Percentiles rank a stretch among this genome's conserved stretches.
phyloP scores from a whole-genome alignment of 129 eudicot species.

The Ambrosia artemisiifolia region DNA sequence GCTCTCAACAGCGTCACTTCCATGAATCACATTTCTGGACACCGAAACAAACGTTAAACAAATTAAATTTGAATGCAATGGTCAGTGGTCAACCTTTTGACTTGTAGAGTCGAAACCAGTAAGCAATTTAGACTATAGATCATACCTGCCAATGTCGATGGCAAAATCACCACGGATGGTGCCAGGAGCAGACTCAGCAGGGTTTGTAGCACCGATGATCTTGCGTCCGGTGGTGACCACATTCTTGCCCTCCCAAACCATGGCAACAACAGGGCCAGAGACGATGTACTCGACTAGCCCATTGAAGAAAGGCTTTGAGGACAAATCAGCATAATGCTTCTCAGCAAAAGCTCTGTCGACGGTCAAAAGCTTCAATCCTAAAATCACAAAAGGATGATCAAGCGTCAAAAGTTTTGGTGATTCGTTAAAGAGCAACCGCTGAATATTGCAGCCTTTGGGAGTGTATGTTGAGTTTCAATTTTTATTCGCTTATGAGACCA shows the following conservation, averaged over 20 bases:
- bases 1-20: constrained; percentile 93
- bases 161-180: constrained; percentile 98
- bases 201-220: constrained; percentile 98
- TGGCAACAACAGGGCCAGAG: constrained; percentile 92
- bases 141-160: constrained; percentile 87
- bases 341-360: constrained; percentile 85
- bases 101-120: background rate
- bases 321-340: constrained; percentile 89
- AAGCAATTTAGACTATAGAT: background rate
- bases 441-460: background rate
- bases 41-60: background rate
- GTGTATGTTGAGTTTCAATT: background rate
- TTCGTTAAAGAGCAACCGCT: background rate
- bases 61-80: background rate
- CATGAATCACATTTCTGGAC: constrained; percentile 90
- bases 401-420: background rate
- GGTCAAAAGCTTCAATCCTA: constrained; percentile 73
- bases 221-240: constrained; percentile 83
- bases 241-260: constrained; percentile 96
- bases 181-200: constrained; percentile 87
- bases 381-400: background rate
- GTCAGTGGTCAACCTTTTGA: background rate
- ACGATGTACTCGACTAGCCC: constrained; percentile 83
- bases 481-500: background rate
- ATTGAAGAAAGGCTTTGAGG: constrained; percentile 83